Evolutionary conservation across 345 rosid species (phyloP).

Genomic region (Eucalyptus camaldulensis): DNA sequence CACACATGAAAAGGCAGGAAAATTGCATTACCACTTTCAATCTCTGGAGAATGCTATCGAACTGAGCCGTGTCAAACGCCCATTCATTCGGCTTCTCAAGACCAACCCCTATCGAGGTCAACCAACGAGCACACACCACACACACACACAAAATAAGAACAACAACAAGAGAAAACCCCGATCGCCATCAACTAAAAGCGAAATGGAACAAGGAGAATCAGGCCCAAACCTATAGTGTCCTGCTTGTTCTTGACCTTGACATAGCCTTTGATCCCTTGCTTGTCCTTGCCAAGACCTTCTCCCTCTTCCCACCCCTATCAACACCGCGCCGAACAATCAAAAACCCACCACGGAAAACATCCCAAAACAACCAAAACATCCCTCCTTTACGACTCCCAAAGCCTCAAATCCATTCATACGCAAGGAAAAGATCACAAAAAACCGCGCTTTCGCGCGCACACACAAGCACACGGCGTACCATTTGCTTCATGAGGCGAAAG

Average conservation of each 20-base stretch:
- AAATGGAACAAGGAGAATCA: background rate
- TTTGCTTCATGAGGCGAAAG: constrained; percentile 94
- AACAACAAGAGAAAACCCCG: background rate
- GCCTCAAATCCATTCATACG: background rate
- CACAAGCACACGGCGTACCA: constrained; percentile 21
- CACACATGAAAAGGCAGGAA: background rate
- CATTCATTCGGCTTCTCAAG: constrained; percentile 80
- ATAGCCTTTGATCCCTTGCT: constrained; percentile 91
- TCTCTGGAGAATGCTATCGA: constrained; percentile 85
- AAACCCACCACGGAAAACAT: background rate
- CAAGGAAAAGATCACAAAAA: background rate
- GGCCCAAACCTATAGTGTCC: constrained; percentile 54
- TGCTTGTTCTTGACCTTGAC: constrained; percentile 86
- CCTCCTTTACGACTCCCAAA: background rate
- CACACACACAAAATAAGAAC: background rate
- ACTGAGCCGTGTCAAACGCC: constrained; percentile 95
- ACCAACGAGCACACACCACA: background rate
- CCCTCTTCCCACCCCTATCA: constrained; percentile 98
- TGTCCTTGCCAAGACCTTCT: constrained; percentile 96
- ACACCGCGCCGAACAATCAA: background rate
- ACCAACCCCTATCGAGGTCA: constrained; percentile 53
- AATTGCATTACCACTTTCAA: constrained; percentile 68
- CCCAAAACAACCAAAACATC: background rate
- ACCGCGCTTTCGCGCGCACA: background rate
- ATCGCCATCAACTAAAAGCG: background rate